phyloP scores from a whole-genome alignment of 2,329 filamentous ascomycete genomes.

The Leptographium flavum region DNA sequence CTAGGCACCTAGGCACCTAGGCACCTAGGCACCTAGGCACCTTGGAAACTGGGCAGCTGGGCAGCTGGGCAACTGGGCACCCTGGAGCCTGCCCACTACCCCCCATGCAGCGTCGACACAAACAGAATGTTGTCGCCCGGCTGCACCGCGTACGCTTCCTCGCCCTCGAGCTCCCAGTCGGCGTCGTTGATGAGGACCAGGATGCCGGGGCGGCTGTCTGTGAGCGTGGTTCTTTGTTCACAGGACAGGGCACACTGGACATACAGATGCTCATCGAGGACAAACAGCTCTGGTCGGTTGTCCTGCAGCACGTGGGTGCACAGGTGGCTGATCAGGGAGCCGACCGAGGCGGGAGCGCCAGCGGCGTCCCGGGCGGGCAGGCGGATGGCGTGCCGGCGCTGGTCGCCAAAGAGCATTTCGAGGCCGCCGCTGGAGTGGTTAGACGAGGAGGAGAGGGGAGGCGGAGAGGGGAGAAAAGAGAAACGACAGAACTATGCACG shows the following conservation, averaged over 20 bases:
- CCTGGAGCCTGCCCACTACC: conserved; percentile 41
- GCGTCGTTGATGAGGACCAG: conserved; percentile 94
- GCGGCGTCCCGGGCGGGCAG: conserved; percentile 49
- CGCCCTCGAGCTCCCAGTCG: conserved; percentile 95
- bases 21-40: too few relatives aligned
- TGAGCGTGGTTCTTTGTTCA: too few relatives aligned
- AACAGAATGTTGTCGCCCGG: conserved; percentile 80
- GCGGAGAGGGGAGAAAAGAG: not conserved
- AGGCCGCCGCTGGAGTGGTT: conserved; percentile 57
- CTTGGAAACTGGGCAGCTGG: too few relatives aligned
- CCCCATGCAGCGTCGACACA: conserved; percentile 90
- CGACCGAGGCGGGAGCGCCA: conserved; percentile 52
- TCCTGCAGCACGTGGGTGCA: conserved; percentile 77
- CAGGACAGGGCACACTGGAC: too few relatives aligned
- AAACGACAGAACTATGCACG: not conserved
- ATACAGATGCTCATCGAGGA: conserved; percentile 78
- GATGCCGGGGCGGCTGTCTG: conserved; percentile 92
- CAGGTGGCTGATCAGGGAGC: conserved; percentile 64
- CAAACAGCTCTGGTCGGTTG: conserved; percentile 72
- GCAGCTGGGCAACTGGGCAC: not conserved
- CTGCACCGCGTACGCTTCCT: conserved; percentile 78
- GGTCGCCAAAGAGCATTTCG: conserved; percentile 83
- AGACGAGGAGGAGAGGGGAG: conserved; percentile 5
- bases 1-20: too few relatives aligned
- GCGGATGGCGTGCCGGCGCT: conserved; percentile 55